Evolutionary conservation across 2,329 filamentous ascomycete species (phyloP).

Genomic region (Fusarium nurragi): DNA sequence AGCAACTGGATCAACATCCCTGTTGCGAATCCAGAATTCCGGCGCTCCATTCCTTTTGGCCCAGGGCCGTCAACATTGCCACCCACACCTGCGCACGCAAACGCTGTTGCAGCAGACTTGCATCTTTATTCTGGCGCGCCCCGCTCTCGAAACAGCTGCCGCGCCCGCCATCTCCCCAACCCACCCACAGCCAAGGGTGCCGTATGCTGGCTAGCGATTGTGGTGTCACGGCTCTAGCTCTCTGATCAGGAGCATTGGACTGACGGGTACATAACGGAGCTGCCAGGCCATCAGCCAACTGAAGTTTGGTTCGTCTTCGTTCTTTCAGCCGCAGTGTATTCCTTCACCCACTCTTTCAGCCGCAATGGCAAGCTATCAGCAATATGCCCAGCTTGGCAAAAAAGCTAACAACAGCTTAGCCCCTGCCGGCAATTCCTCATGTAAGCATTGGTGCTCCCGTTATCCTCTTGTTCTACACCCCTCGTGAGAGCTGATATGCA

Average conservation of each 20-base stretch:
- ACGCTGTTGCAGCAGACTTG: background rate
- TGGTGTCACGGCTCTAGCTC: slow-evolving; percentile 27
- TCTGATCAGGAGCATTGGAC: slow-evolving; percentile 11
- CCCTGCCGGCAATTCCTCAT: slow-evolving; percentile 29
- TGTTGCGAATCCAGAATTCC: slow-evolving; percentile 23
- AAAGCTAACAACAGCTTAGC: slow-evolving; percentile 37
- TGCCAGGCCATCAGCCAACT: slow-evolving; percentile 1
- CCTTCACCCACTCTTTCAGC: slow-evolving; percentile 5
- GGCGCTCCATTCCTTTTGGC: slow-evolving; percentile 1
- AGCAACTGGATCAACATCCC: slow-evolving; percentile 24
- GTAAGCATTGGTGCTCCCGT: slow-evolving; percentile 32
- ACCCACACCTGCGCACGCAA: background rate
- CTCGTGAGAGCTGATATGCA: slow-evolving; percentile 42
- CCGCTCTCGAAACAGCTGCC: slow-evolving; percentile 19
- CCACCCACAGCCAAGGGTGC: slow-evolving; percentile 20
- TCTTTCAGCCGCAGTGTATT: slow-evolving; percentile 8
- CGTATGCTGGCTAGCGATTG: slow-evolving; percentile 30
- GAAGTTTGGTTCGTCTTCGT: background rate
- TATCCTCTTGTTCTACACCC: slow-evolving; percentile 14
- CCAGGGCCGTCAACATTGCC: background rate
- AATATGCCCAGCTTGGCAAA: slow-evolving; percentile 43
- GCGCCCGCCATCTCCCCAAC: slow-evolving; percentile 13
- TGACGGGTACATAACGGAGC: slow-evolving; percentile 35
- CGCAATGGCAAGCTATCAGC: slow-evolving; percentile 44
- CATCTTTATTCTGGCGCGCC: slow-evolving; percentile 10